These are phyloP conservation scores for Suillus americanus DNA, from an alignment of 768 basidiomycete genomes.

Conservation along the genomic window DNA sequence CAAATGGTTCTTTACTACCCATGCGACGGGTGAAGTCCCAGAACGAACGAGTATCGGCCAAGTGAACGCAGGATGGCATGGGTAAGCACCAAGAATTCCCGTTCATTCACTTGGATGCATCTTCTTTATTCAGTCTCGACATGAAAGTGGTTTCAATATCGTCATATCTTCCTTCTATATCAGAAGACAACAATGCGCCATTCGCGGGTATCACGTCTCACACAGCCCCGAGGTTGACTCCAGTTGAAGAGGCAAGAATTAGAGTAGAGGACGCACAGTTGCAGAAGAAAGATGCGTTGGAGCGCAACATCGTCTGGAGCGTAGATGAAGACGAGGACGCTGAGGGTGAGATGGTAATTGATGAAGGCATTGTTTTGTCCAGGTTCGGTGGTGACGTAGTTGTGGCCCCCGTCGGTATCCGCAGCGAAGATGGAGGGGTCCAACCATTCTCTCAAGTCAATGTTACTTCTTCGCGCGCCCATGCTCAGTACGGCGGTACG, in stretches of 20 bases:
- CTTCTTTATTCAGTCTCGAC: slow-evolving; percentile 53
- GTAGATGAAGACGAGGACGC: slow-evolving; percentile 59
- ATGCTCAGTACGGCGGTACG: slow-evolving; percentile 46
- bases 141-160: slow-evolving; percentile 73
- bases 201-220: slow-evolving; percentile 47
- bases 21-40: slow-evolving; percentile 67
- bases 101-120: not conserved
- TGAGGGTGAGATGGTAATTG: slow-evolving; percentile 48
- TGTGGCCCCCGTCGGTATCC: slow-evolving; percentile 53
- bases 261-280: slow-evolving; percentile 55
- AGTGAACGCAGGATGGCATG: slow-evolving; percentile 71
- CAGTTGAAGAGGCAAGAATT: slow-evolving; percentile 54
- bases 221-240: slow-evolving; percentile 45
- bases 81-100: slow-evolving; percentile 36
- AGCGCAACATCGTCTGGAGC: slow-evolving; percentile 66
- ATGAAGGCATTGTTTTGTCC: slow-evolving; percentile 27
- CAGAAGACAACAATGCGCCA: slow-evolving; percentile 55
- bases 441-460: slow-evolving; percentile 37
- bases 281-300: slow-evolving; percentile 60
- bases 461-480: slow-evolving; percentile 3
- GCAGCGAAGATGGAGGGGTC: slow-evolving; percentile 55
- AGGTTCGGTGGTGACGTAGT: slow-evolving; percentile 15
- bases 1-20: slow-evolving; percentile 82
- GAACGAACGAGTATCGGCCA: slow-evolving; percentile 71
- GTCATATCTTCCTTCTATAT: slow-evolving; percentile 64